Percentiles rank a stretch among this genome's conserved stretches.
Conservation (phyloP, 2,329 filamentous ascomycete genomes). For the Paraconiothyrium sp. region DNA sequence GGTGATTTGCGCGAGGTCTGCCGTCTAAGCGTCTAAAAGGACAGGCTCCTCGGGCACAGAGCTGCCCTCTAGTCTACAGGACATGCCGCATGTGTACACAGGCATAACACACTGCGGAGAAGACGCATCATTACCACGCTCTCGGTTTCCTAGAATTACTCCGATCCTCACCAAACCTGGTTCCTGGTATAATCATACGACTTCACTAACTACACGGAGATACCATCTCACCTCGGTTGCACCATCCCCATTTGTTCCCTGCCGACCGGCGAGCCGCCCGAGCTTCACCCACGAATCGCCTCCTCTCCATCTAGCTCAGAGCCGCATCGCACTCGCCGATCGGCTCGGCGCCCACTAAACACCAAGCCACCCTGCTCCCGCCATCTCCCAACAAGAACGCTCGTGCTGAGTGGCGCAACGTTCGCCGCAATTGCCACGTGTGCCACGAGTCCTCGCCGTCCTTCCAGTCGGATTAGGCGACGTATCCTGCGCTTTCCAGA, state of each 20-base stretch:
- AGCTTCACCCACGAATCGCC: constrained; percentile 4
- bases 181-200: background rate
- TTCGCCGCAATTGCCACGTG: constrained; percentile 5
- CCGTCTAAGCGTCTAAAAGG: too few species aligned
- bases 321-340: background rate
- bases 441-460: background rate
- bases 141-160: background rate
- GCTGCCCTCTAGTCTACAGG: background rate
- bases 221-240: background rate
- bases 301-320: background rate
- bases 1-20: too few species aligned
- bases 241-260: background rate
- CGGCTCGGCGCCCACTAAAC: background rate
- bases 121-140: background rate
- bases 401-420: constrained; percentile 4
- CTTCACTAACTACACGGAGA: background rate
- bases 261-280: background rate
- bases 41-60: background rate
- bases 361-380: background rate
- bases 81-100: background rate
- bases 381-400: constrained; percentile 5
- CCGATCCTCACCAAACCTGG: background rate
- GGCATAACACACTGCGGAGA: background rate
- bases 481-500: background rate
- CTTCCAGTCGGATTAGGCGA: background rate